Conservation (phyloP, 2,329 filamentous ascomycete species). For the Pleomassaria siparia region DNA sequence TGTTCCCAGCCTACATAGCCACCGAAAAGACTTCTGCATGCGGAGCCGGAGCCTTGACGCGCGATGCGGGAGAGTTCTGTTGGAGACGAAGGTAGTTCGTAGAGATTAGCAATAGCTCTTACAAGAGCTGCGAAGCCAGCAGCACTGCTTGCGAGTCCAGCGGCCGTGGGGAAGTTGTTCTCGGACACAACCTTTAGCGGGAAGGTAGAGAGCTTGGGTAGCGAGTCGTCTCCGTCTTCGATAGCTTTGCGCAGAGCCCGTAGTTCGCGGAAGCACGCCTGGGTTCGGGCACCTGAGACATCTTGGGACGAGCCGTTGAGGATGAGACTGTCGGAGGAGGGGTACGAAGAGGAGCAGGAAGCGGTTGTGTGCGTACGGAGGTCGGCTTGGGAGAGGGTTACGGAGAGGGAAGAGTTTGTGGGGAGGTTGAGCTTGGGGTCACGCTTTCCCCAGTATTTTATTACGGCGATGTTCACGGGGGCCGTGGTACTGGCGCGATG, state of each 20-base stretch:
- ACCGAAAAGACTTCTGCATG: conserved; percentile 89
- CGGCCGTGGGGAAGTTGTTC: conserved; percentile 99
- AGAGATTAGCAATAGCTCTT: conserved; percentile 87
- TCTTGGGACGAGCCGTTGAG: conserved; percentile 85
- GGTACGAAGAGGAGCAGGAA: conserved; percentile 76
- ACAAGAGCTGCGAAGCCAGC: conserved; percentile 70
- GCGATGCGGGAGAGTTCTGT: conserved; percentile 86
- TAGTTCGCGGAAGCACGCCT: conserved; percentile 89
- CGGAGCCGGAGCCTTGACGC: conserved; percentile 90
- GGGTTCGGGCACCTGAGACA: conserved; percentile 84
- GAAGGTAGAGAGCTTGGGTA: conserved; percentile 78
- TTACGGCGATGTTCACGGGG: conserved; percentile 96
- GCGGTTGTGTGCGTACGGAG: conserved; percentile 95
- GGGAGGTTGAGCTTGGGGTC: conserved; percentile 92
- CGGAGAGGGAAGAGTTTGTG: conserved; percentile 95
- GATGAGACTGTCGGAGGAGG: conserved; percentile 68
- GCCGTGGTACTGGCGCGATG: conserved; percentile 95
- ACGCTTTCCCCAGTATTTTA: conserved; percentile 99
- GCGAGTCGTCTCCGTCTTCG: conserved; percentile 68
- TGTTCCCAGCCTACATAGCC: conserved; percentile 95
- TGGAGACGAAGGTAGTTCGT: conserved; percentile 77
- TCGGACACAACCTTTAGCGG: conserved; percentile 86
- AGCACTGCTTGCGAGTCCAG: conserved; percentile 72
- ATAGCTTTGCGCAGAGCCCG: conserved; percentile 74
- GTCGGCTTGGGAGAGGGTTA: conserved; percentile 91